Percentiles rank a stretch among this genome's conserved stretches.
Evolutionary conservation across 352 stramenopile species (phyloP).

Genomic region (Pythium aquatile): DNA sequence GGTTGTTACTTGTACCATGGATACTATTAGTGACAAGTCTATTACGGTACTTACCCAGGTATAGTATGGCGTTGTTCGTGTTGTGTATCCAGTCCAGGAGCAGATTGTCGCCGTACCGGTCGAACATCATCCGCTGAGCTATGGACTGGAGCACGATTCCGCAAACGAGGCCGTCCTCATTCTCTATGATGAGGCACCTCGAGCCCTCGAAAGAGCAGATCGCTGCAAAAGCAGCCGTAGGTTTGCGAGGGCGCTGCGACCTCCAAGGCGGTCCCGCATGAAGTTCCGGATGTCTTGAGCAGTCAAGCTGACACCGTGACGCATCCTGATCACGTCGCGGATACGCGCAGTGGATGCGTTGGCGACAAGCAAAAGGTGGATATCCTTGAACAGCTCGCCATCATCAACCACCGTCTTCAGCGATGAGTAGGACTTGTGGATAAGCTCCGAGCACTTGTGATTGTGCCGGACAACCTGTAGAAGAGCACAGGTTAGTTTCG

Average conservation of each 20-base stretch:
- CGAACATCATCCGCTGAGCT: neutral
- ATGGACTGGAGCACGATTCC: neutral
- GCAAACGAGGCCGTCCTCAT: no score
- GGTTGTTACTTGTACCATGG: neutral
- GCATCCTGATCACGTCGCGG: neutral
- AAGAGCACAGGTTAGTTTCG: no score
- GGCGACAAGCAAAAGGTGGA: neutral
- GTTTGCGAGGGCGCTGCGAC: neutral
- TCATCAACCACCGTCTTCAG: no score
- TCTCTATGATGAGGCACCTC: no score
- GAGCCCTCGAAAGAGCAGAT: neutral
- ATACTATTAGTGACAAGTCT: neutral
- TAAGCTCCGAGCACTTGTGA: neutral
- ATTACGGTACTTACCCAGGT: no score
- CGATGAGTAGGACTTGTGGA: neutral
- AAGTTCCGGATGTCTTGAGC: neutral
- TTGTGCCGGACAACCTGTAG: neutral
- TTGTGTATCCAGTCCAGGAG: slow-evolving; percentile 26
- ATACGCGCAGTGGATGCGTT: neutral
- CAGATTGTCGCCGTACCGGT: slow-evolving; percentile 19
- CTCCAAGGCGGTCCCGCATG: neutral
- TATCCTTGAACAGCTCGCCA: neutral
- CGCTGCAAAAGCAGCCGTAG: neutral
- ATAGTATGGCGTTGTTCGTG: slow-evolving; percentile 28
- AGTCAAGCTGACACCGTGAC: neutral